Evolutionary conservation across 2,329 filamentous ascomycete species (phyloP).

Genomic region (Cadophora sp.): DNA sequence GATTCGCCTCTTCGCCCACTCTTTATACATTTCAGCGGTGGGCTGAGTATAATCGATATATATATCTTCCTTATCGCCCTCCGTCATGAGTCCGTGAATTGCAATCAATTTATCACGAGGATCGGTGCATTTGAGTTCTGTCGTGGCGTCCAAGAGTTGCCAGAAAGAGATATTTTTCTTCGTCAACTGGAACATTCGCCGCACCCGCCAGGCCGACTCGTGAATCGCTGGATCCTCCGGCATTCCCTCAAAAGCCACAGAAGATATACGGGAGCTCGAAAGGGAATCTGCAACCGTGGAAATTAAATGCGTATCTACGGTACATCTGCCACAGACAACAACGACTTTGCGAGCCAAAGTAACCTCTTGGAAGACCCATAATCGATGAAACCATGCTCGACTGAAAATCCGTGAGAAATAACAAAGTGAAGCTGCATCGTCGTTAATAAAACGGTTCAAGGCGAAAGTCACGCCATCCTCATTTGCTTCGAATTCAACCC

Average conservation of each 20-base stretch:
- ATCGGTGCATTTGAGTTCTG: neutral
- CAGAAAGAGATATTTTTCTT: neutral
- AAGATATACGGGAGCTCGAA: neutral
- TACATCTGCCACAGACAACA: neutral
- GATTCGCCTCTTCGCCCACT: neutral
- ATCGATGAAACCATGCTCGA: neutral
- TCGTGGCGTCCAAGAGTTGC: neutral
- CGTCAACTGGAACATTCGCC: neutral
- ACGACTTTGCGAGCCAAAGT: neutral
- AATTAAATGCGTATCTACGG: neutral
- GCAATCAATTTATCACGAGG: neutral
- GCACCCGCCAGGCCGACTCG: neutral
- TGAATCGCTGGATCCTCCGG: neutral
- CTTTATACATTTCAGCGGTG: neutral
- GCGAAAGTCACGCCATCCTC: neutral
- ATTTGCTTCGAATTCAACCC: neutral
- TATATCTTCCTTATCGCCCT: neutral
- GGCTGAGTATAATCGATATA: neutral
- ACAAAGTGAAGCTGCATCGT: neutral
- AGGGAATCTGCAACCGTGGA: neutral
- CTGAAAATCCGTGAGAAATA: neutral
- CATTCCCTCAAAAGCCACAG: neutral
- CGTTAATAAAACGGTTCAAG: neutral
- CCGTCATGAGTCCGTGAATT: neutral
- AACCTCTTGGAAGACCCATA: neutral